Base-by-base conservation (phyloP, 2,329 filamentous ascomycete species). In the Byssochlamys sp. region DNA sequence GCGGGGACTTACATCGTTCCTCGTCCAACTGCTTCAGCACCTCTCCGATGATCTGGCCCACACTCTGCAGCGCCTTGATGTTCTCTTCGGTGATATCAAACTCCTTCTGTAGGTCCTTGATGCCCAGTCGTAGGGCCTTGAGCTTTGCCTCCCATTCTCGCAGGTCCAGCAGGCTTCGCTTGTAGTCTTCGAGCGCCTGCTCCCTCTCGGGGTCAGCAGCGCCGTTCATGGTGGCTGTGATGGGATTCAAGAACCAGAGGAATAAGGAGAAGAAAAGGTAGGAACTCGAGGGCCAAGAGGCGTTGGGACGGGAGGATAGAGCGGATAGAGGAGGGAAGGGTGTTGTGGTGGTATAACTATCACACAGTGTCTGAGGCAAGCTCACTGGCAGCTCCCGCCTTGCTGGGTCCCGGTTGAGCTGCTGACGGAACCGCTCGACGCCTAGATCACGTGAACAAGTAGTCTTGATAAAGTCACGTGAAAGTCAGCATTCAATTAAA, bases 141-240 rank as follows among this genome's bases (percentile, higher is more conserved):
- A 99, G 84, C 82, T 97, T 99, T 55, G 92, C 88, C 77, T 99
- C 95, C 91, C 91, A 97, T 82, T 99, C 94, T 76, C 95, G 85
- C 67, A 95, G 95, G 76, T 99, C 92, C 69, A 96, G 83, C 67
- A 92, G 83, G 79, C 89, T 91, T 61, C 81, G 78, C 73, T 90
- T 90, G 80, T 90, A 92, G 59, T 86, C 84, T 70, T 86, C 81
- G 68, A 92, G 85, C 70, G 89, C 88, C 72, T 86, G 81, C 66
- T 86, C 73, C 68, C 81, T 77, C 72, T 84, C 81, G 57, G 80
- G 77, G 65, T 84, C 80, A 62, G 61, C 62, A 64, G 67, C 67
- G 62, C 69, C 69, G 66, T 70, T 71, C 73, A 75, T 75, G 61
- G 60, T 69, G 65, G 58, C 56, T 58, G 57, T 56, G 54, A 50